Evolutionary conservation across 306 rosid species (phyloP).

Genomic region (Dryas octopetala): DNA sequence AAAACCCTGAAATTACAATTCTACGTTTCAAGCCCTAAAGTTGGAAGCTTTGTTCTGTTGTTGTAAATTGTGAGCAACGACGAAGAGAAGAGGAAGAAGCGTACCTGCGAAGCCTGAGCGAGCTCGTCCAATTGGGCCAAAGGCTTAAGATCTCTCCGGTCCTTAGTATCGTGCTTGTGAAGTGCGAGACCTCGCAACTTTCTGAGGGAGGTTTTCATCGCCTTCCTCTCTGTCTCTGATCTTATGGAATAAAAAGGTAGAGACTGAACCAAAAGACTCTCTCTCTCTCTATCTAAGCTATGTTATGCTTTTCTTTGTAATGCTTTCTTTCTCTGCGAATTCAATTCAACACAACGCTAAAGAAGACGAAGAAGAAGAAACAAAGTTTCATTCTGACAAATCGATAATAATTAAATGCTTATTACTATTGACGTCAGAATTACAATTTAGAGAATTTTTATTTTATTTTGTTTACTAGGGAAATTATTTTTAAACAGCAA

Average conservation of each 20-base stretch:
- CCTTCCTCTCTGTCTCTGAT: background rate
- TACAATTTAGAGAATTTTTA: too few species aligned
- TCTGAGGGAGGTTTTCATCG: slow-evolving; percentile 75
- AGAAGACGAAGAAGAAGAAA: slow-evolving; percentile 3
- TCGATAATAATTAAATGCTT: background rate
- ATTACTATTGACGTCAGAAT: too few species aligned
- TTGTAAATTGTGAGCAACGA: background rate
- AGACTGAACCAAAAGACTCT: background rate
- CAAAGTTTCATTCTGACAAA: background rate
- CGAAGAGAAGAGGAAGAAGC: slow-evolving; percentile 4
- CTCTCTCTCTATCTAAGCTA: slow-evolving; percentile 5
- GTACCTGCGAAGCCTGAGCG: slow-evolving; percentile 82
- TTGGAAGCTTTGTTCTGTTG: background rate
- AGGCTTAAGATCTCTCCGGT: slow-evolving; percentile 49
- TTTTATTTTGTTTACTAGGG: too few species aligned
- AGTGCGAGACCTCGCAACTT: slow-evolving; percentile 78
- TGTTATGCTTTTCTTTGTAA: background rate
- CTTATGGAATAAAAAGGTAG: background rate
- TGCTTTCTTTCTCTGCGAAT: background rate
- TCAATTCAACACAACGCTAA: background rate
- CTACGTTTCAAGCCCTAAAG: background rate
- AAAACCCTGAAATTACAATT: slow-evolving; percentile 28
- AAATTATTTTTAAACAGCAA: too few species aligned
- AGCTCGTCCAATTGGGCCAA: slow-evolving; percentile 74
- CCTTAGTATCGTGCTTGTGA: slow-evolving; percentile 57